Conservation (phyloP, 345 rosid species). For the Linum tenue region DNA sequence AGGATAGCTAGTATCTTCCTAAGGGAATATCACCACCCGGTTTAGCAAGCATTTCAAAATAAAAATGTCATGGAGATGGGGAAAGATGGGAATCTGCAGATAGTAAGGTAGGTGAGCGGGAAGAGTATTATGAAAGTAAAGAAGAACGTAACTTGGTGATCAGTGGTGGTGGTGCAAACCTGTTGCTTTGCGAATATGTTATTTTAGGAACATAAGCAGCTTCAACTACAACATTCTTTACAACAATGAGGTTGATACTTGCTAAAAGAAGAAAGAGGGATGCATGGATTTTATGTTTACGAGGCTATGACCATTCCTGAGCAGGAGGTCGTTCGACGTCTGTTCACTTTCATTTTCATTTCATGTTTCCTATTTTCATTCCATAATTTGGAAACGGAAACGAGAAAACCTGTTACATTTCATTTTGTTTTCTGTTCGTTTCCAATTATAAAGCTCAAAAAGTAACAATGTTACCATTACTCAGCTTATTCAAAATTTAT, state of each 20-base stretch:
- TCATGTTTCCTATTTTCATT: too few species aligned
- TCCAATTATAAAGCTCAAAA: too few species aligned
- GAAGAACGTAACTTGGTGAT: conserved; percentile 39
- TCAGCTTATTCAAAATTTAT: too few species aligned
- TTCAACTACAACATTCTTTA: conserved; percentile 48
- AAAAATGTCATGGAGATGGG: not conserved
- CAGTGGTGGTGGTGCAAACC: conserved; percentile 40
- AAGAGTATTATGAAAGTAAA: conserved; percentile 38
- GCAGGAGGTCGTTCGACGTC: too few species aligned
- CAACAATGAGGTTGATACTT: conserved; percentile 30
- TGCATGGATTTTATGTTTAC: not conserved
- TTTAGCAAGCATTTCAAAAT: not conserved
- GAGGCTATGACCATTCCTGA: not conserved
- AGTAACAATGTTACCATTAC: too few species aligned
- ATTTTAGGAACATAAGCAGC: conserved; percentile 68
- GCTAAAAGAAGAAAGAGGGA: conserved; percentile 16
- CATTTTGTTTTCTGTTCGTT: too few species aligned
- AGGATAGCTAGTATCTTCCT: not conserved
- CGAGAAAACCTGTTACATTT: too few species aligned
- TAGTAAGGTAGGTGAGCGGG: conserved; percentile 33
- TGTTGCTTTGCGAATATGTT: conserved; percentile 61
- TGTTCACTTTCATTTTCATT: too few species aligned
- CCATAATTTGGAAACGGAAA: too few species aligned
- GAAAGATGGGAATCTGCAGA: not conserved
- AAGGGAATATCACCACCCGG: not conserved